Conservation (phyloP, 495 filamentous ascomycete species). For the Xylaria cubensis region DNA sequence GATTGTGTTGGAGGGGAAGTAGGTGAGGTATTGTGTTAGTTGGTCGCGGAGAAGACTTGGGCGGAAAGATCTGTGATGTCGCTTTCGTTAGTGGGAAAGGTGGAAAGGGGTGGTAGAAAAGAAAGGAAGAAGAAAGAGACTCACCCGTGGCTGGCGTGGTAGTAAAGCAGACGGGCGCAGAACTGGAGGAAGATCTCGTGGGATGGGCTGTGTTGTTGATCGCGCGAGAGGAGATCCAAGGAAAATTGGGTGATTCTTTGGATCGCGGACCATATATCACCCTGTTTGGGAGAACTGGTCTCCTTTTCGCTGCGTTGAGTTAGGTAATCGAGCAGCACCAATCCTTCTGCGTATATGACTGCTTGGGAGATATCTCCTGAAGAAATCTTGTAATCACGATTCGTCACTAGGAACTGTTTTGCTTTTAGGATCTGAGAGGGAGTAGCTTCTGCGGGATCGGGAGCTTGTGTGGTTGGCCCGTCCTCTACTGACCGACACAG, state of each 20-base stretch:
- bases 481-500: constrained; percentile 41
- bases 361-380: constrained; percentile 52
- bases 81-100: constrained; percentile 26
- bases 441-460: constrained; percentile 18
- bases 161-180: constrained; percentile 69
- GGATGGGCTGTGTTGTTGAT: constrained; percentile 38
- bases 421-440: constrained; percentile 59
- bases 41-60: constrained; percentile 66
- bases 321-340: constrained; percentile 71
- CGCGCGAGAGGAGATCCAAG: constrained; percentile 43
- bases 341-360: constrained; percentile 62
- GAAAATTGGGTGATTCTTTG: constrained; percentile 45
- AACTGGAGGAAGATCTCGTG: constrained; percentile 71
- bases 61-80: constrained; percentile 58
- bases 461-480: constrained; percentile 1
- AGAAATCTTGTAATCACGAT: constrained; percentile 63
- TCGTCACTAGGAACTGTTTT: constrained; percentile 61
- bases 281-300: constrained; percentile 46
- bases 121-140: constrained; percentile 18
- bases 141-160: constrained; percentile 64
- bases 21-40: constrained; percentile 62
- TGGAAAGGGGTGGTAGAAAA: background rate
- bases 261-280: constrained; percentile 59
- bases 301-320: constrained; percentile 43
- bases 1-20: constrained; percentile 79